These are phyloP conservation scores for Geotrichum histeridarum DNA, from an alignment of 1,139 yeast species.

Conservation along the genomic window DNA sequence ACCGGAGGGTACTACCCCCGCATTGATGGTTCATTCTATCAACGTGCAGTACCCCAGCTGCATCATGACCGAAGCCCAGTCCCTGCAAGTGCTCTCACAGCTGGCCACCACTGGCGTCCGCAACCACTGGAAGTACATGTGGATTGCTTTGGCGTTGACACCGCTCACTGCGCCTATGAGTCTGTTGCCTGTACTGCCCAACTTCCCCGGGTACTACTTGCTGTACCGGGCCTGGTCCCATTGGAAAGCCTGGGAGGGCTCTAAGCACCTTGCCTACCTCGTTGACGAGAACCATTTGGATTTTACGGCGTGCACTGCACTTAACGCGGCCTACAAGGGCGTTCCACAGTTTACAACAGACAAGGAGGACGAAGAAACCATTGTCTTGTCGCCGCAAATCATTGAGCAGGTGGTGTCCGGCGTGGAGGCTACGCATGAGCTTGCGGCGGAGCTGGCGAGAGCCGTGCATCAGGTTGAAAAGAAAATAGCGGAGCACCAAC, in stretches of 20 bases:
- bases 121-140: conserved; percentile 44
- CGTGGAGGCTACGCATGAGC: conserved; percentile 26
- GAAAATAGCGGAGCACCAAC: conserved; percentile 10
- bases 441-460: conserved; percentile 29
- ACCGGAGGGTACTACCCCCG: conserved; percentile 19
- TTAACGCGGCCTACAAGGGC: conserved; percentile 23
- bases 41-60: conserved; percentile 32
- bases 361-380: background rate
- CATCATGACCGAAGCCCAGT: conserved; percentile 23
- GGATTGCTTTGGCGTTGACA: conserved; percentile 53
- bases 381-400: conserved; percentile 23
- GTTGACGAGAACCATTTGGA: conserved; percentile 35
- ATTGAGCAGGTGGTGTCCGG: conserved; percentile 25
- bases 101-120: conserved; percentile 39
- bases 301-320: conserved; percentile 20
- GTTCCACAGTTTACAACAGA: background rate
- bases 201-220: conserved; percentile 85
- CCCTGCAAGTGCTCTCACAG: conserved; percentile 28
- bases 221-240: conserved; percentile 81
- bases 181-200: conserved; percentile 77
- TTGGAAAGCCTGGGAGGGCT: conserved; percentile 71
- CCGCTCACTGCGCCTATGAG: conserved; percentile 82
- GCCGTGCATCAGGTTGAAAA: conserved; percentile 29
- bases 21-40: conserved; percentile 16
- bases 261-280: conserved; percentile 57